Percentiles rank a stretch among this genome's conserved stretches.
Evolutionary conservation across 164 flowering plant genomes (phyloP).

Genomic region (Macadamia integrifolia): DNA sequence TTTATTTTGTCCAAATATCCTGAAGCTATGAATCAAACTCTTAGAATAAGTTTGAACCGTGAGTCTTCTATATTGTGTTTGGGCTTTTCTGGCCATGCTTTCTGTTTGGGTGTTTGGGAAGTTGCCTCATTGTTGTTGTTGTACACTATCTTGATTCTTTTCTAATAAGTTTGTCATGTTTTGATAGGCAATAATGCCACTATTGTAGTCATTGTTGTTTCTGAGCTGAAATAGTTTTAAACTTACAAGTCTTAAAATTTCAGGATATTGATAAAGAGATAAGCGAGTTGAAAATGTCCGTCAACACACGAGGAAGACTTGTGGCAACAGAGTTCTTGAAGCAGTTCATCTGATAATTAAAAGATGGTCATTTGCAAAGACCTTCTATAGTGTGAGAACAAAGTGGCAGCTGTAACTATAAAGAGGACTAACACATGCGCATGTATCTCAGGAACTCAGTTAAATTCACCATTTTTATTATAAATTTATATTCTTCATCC

Average conservation of each 20-base stretch:
- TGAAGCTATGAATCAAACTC: no score
- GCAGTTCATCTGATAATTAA: constrained; percentile 55
- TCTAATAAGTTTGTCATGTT: no score
- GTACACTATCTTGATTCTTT: no score
- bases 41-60: no score
- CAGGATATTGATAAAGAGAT: constrained; percentile 99
- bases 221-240: neutral
- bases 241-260: constrained; percentile 8
- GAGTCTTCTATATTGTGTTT: no score
- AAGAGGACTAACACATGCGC: neutral
- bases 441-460: neutral
- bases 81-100: no score
- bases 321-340: constrained; percentile 91
- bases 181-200: no score
- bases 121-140: no score
- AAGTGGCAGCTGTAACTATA: neutral
- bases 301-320: constrained; percentile 90
- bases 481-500: no score
- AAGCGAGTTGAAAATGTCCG: constrained; percentile 84
- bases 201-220: constrained; percentile 2
- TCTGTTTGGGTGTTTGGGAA: no score
- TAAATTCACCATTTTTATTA: neutral
- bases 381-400: neutral
- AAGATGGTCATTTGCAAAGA: neutral
- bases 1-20: neutral